phyloP scores from a whole-genome alignment of 768 basidiomycete species.

The Fibroporia radiculosa region DNA sequence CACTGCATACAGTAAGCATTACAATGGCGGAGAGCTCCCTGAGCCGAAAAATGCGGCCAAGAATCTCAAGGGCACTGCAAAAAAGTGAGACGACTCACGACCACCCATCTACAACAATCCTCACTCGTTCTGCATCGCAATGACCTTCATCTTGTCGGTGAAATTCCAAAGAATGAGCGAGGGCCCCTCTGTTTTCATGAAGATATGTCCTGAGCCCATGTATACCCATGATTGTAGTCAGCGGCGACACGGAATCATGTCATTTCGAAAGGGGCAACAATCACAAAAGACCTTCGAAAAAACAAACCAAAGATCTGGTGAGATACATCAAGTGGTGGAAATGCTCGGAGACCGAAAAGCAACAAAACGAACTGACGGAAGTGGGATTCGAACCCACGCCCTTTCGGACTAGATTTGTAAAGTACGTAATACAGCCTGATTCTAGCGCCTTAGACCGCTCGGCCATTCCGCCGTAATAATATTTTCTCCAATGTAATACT shows the following conservation, averaged over 20 bases:
- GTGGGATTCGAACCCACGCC: constrained; percentile 7
- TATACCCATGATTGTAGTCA: constrained; percentile 43
- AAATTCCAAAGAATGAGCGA: constrained; percentile 32
- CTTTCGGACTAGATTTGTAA: constrained; percentile 7
- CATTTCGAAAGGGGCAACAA: not conserved
- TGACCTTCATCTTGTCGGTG: not conserved
- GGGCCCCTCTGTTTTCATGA: constrained; percentile 33
- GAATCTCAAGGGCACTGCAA: not conserved
- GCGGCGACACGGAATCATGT: not conserved
- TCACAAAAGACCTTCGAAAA: not conserved
- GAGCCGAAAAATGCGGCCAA: not conserved
- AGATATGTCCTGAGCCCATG: constrained; percentile 46
- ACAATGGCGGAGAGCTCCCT: not conserved
- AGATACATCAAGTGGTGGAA: not conserved
- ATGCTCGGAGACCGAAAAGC: not conserved
- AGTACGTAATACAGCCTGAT: constrained; percentile 3
- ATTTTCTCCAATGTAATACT: not conserved
- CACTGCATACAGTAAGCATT: not conserved
- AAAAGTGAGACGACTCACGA: constrained; percentile 58
- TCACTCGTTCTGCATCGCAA: constrained; percentile 8
- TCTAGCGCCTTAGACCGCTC: constrained; percentile 13
- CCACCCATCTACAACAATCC: constrained; percentile 77
- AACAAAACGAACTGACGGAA: constrained; percentile 1
- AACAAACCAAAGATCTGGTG: not conserved
- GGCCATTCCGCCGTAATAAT: constrained; percentile 5